Percentiles rank a stretch among this genome's conserved stretches.
Conservation (phyloP, 192 early-diverging fungal genomes). For the Coemansia brasiliensis region DNA sequence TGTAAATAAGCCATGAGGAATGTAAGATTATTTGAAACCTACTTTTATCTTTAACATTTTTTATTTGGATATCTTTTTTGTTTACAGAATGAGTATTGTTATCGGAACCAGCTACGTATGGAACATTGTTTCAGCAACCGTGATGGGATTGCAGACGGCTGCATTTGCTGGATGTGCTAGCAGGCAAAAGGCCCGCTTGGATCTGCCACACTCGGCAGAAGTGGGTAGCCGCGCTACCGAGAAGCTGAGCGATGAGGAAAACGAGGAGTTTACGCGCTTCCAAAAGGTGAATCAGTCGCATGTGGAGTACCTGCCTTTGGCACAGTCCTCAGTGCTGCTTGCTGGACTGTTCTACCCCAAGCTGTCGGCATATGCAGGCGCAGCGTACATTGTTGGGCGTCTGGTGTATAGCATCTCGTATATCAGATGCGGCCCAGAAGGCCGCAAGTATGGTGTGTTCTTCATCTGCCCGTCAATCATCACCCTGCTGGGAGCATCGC, state of each 20-base stretch:
- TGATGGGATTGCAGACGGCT: slow-evolving; percentile 47
- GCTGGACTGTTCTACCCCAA: slow-evolving; percentile 55
- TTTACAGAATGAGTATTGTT: slow-evolving; percentile 42
- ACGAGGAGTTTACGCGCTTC: slow-evolving; percentile 46
- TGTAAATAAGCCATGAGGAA: slow-evolving; percentile 3
- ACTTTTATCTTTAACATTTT: not conserved
- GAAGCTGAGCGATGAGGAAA: slow-evolving; percentile 52
- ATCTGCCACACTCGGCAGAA: slow-evolving; percentile 39
- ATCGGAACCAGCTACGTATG: slow-evolving; percentile 55
- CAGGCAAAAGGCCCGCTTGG: slow-evolving; percentile 31
- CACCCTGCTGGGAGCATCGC: slow-evolving; percentile 41
- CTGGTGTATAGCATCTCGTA: slow-evolving; percentile 51
- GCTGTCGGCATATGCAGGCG: slow-evolving; percentile 40
- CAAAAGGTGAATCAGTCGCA: slow-evolving; percentile 53
- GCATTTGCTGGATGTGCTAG: slow-evolving; percentile 44
- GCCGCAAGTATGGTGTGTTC: slow-evolving; percentile 39
- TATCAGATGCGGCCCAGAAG: slow-evolving; percentile 33
- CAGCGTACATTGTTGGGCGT: slow-evolving; percentile 52
- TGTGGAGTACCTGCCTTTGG: slow-evolving; percentile 45
- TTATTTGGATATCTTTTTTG: not conserved
- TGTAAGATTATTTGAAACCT: too few species aligned
- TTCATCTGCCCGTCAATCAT: slow-evolving; percentile 40
- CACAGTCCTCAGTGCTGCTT: slow-evolving; percentile 46
- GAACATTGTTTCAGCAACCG: slow-evolving; percentile 51
- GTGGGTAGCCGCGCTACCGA: slow-evolving; percentile 41